These are phyloP conservation scores for Corynespora cassiicola DNA, from an alignment of 2,329 filamentous ascomycete species.

Conservation along the genomic window DNA sequence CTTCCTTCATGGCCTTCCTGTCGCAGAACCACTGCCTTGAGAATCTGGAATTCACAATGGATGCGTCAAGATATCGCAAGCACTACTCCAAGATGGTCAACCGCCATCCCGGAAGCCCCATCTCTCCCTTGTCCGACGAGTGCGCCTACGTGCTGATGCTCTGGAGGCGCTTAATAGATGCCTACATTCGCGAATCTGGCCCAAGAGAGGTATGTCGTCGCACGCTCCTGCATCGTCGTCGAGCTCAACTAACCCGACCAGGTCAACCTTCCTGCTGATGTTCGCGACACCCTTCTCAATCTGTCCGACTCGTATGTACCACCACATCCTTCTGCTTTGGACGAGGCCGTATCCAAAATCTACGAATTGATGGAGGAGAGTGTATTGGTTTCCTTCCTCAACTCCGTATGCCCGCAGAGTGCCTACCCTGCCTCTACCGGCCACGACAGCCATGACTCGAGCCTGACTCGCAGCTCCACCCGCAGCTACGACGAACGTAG, in stretches of 20 bases:
- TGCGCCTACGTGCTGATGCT: constrained; percentile 76
- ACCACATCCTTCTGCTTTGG: constrained; percentile 75
- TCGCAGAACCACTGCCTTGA: constrained; percentile 98
- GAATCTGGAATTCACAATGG: constrained; percentile 95
- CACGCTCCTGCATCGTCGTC: not conserved
- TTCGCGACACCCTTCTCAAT: constrained; percentile 79
- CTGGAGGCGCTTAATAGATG: constrained; percentile 87
- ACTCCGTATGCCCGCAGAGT: constrained; percentile 63
- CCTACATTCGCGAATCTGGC: constrained; percentile 71
- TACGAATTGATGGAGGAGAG: constrained; percentile 98
- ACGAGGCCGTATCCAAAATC: constrained; percentile 84
- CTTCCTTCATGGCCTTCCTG: constrained; percentile 93
- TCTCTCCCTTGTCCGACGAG: constrained; percentile 62
- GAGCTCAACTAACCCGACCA: constrained; percentile 26
- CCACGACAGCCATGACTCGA: constrained; percentile 50
- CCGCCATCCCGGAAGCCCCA: constrained; percentile 52
- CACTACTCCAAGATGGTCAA: constrained; percentile 67
- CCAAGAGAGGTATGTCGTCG: constrained; percentile 39
- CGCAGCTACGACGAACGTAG: constrained; percentile 50
- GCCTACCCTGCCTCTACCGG: constrained; percentile 48
- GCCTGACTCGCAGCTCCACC: constrained; percentile 45
- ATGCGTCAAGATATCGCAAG: constrained; percentile 83
- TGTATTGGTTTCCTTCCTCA: constrained; percentile 89
- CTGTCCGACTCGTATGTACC: constrained; percentile 68
- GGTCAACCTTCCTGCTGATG: constrained; percentile 80